phyloP scores from a whole-genome alignment of 2,329 filamentous ascomycete species.

The Cladophialophora psammophila region DNA sequence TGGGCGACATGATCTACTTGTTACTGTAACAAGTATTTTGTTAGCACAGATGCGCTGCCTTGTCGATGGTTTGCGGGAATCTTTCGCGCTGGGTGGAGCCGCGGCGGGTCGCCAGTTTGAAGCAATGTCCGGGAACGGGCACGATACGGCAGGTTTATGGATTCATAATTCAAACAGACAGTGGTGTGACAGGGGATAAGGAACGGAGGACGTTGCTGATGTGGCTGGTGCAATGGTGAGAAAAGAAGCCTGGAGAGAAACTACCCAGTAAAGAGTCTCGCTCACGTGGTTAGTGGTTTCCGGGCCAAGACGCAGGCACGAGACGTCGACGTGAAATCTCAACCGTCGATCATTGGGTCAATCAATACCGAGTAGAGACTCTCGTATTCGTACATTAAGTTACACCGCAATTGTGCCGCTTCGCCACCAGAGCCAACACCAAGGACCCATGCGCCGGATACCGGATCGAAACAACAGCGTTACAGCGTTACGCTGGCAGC shows the following conservation, averaged over 20 bases:
- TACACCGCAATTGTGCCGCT: no score
- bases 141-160: neutral
- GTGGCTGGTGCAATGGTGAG: neutral
- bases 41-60: no score
- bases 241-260: neutral
- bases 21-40: no score
- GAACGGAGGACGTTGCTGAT: neutral
- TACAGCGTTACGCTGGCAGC: neutral
- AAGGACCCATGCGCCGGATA: neutral
- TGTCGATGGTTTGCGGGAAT: neutral
- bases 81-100: neutral
- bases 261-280: no score
- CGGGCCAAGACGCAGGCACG: neutral
- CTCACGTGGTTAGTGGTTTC: no score
- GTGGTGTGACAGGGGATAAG: neutral
- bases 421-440: no score
- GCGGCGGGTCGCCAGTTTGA: neutral
- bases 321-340: neutral
- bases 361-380: no score
- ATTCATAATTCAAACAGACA: neutral
- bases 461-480: neutral
- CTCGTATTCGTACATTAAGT: no score
- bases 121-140: neutral
- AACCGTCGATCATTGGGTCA: neutral
- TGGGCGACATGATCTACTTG: slow-evolving; percentile 1